phyloP scores from a whole-genome alignment of 495 filamentous ascomycete genomes.

The Staphylotrichum tortipilum region DNA sequence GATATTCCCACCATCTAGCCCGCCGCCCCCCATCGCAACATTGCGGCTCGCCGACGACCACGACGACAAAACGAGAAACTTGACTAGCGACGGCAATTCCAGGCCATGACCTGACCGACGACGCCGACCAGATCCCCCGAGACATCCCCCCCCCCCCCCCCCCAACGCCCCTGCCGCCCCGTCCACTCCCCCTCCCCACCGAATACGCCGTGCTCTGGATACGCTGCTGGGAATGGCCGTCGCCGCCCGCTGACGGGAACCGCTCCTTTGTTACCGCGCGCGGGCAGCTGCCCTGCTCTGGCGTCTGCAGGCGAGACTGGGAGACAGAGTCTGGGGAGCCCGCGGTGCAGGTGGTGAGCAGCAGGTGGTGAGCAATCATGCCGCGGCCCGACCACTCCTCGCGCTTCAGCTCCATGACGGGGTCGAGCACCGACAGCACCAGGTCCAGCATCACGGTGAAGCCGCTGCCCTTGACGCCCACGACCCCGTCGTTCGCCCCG shows the following conservation, averaged over 20 bases:
- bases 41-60: not conserved
- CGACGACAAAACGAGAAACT: not conserved
- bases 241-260: constrained; percentile 12
- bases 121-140: too few species aligned
- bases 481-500: constrained; percentile 43
- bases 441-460: constrained; percentile 52
- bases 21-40: not conserved
- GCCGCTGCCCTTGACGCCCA: constrained; percentile 38
- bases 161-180: too few species aligned
- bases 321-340: too few species aligned
- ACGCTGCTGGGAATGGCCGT: constrained; percentile 21
- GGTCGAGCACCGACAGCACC: constrained; percentile 52
- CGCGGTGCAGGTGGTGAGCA: not conserved
- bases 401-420: constrained; percentile 55
- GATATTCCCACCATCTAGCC: not conserved
- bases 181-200: too few species aligned
- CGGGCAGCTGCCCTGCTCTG: constrained; percentile 13
- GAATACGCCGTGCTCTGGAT: too few species aligned
- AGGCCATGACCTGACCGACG: constrained; percentile 23
- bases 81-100: not conserved
- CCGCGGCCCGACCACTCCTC: constrained; percentile 46
- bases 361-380: constrained; percentile 44
- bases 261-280: constrained; percentile 18
- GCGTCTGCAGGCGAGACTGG: too few species aligned
- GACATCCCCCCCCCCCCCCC: not conserved